Evolutionary conservation across 768 basidiomycete genomes (phyloP), one percentile per base, ranked within the genome.

Genomic region (Trichaptum fuscoviolaceum): DNA sequence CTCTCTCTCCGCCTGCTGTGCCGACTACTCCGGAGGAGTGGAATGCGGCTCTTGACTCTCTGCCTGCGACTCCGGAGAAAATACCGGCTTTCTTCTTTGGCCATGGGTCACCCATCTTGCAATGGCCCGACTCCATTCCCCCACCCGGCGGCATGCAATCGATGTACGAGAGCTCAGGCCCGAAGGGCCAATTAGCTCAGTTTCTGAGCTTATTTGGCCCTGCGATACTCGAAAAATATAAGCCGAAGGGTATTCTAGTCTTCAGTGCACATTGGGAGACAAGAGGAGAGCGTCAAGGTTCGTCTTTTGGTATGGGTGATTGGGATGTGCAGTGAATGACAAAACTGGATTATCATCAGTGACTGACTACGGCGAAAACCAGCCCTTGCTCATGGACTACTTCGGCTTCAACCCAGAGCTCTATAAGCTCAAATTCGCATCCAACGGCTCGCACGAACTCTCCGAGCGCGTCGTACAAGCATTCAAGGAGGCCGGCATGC

Each of bases 211-310:
- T 87, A 66, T 91, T 92, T 75, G 90, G 90, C 0, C 85, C 86
- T 0, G 79, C 78, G 0, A 73, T 92, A 30, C 70, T 91, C 57
- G 71, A 83, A 65, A 92, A 91, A 74, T 93, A 93, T 75, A 80
- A 85, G 61, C 91, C 91, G 2, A 88, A 86, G 72, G 91, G 84
- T n/a, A 88, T 92, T 64, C 84, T 93, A 5, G 90, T 92, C 1
- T 91, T 92, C 77, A 90, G 88, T 68, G 91, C 92, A 12, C 92
- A 93, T 71, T 93, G 90, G 90, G 91, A 93, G 73, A 88, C 89
- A 0, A 63, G 66, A 12, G 81, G 77, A 1, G 84, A 87, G 72
- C 82, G 84, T 34, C 77, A 87, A 59, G 88, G 89, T 86, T 68
- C 42, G 81, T 69, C 34, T 18, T 42, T 20, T 26, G 58, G 17